Evolutionary conservation across 495 filamentous ascomycete species (phyloP), one percentile per base, ranked within the genome.

Genomic region (Aspergillus olivimuriae): DNA sequence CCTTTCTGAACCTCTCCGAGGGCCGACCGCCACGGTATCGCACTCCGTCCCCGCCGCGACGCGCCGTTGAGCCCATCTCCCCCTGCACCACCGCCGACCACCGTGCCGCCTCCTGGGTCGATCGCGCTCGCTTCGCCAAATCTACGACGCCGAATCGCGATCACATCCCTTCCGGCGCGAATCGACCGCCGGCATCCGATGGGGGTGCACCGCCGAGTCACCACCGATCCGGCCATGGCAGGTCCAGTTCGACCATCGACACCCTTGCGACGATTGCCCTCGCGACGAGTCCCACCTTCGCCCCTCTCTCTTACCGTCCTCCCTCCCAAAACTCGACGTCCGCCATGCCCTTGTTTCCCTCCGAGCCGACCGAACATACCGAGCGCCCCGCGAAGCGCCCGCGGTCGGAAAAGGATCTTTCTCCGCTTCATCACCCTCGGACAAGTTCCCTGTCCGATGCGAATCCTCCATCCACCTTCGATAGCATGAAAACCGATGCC

Each of bases 341-440:
- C 7, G 31, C 50, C 20, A 49, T 61, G 34, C 55, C 67, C 11
- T 44, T 70, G 19, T 68, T 70, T 11, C 56, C 63, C 12, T 17
- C 51, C 44, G 59, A 65, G 26, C 42, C 53, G 33, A 44, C 44
- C 19, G 52, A 61, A 24, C 42, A 53, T n/a, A 34, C 41, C 36
- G 77, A 78, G 50, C 69, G 74, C 18, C 78, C 78, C 5, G 57
- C 74, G n/a, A 84, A 84, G 52, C 73, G 80, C 21, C 66, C 75
- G 18, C 71, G 77, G 39, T 82, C 80, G 20, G 80, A 80, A 47
- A 68, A 73, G 48, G 55, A 76, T 40, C 54, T 65, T 16, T 79
- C 78, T 34, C 71, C 77, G 19, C 63, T 68, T 19, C 14, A 32
- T 31, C 62, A 60, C 34, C 44, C 52, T 39, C 61, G 55, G 16